A percentile compares a stretch with the other conserved stretches of the same genome.
These are phyloP conservation scores for Curvularia spicifera DNA, from an alignment of 2,329 filamentous ascomycete species.

Conservation along the genomic window DNA sequence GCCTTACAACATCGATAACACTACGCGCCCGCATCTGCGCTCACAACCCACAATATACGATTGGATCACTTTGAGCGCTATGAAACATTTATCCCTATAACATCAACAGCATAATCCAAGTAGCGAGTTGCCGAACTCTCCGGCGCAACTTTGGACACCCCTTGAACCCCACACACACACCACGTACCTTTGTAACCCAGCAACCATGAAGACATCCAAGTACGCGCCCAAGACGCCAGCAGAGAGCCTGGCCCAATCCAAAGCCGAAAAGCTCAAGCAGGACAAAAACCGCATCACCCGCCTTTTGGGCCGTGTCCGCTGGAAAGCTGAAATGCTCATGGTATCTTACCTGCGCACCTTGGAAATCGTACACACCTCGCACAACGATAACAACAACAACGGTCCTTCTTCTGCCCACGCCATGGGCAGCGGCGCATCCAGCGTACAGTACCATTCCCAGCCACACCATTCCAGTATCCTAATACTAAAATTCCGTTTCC, in stretches of 20 bases:
- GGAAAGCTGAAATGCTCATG: constrained; percentile 46
- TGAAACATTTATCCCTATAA: not conserved
- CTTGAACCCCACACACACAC: not conserved
- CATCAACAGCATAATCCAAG: not conserved
- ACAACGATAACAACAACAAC: constrained; percentile 22
- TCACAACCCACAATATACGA: not conserved
- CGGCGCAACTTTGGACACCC: not conserved
- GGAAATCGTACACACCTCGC: constrained; percentile 32
- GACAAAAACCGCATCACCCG: constrained; percentile 40
- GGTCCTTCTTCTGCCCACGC: constrained; percentile 8
- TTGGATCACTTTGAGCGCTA: not conserved
- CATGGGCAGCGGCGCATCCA: constrained; percentile 24
- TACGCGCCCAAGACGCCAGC: constrained; percentile 42
- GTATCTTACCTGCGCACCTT: constrained; percentile 39
- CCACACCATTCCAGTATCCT: too few species aligned
- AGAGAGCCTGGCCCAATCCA: constrained; percentile 33
- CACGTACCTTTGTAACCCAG: not conserved
- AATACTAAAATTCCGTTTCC: too few species aligned
- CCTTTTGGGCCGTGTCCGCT: constrained; percentile 39
- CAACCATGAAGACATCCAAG: constrained; percentile 35
- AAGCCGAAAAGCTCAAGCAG: constrained; percentile 35
- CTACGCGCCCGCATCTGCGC: not conserved
- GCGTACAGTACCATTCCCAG: constrained; percentile 23
- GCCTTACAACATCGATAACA: constrained; percentile 5
- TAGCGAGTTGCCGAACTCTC: too few species aligned